Evolutionary conservation across 129 eudicot species (phyloP).

Genomic region (Tanacetum coccineum): DNA sequence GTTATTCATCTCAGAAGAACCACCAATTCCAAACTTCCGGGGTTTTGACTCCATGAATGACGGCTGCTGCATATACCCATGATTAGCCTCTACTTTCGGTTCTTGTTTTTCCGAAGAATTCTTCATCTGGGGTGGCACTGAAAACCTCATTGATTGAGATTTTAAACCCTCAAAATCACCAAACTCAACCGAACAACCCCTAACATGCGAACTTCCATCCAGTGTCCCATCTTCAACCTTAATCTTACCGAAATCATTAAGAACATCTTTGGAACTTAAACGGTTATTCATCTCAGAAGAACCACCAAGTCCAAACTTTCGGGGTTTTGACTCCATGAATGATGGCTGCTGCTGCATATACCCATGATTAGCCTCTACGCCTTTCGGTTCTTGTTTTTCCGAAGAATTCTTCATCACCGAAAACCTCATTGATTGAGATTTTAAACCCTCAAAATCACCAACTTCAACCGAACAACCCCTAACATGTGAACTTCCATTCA

Average conservation of each 20-base stretch:
- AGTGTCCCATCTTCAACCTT: conserved; percentile 4
- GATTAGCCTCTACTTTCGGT: conserved; percentile 15
- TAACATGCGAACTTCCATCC: conserved; percentile 14
- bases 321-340: conserved; percentile 23
- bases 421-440: conserved; percentile 31
- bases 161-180: conserved; percentile 25
- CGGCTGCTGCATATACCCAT: conserved; percentile 14
- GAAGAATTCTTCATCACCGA: conserved; percentile 20
- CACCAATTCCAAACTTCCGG: conserved; percentile 24
- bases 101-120: conserved; percentile 31
- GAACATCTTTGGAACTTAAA: conserved; percentile 22
- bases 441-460: conserved; percentile 24
- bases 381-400: conserved; percentile 31
- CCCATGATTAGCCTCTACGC: conserved; percentile 20
- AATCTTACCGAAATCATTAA: conserved; percentile 17
- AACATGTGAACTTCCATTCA: conserved; percentile 19
- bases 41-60: conserved; percentile 27
- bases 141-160: conserved; percentile 30
- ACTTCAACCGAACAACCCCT: conserved; percentile 43
- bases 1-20: conserved; percentile 32
- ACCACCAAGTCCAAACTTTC: conserved; percentile 25
- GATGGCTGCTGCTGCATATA: conserved; percentile 21
- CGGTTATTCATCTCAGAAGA: conserved; percentile 32
- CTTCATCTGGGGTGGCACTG: conserved; percentile 31
- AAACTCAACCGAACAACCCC: conserved; percentile 41